Evolutionary conservation across 1,284 basidiomycete genomes (phyloP), one percentile per base, ranked within the genome.

Genomic region (Agroathelia rolfsii): DNA sequence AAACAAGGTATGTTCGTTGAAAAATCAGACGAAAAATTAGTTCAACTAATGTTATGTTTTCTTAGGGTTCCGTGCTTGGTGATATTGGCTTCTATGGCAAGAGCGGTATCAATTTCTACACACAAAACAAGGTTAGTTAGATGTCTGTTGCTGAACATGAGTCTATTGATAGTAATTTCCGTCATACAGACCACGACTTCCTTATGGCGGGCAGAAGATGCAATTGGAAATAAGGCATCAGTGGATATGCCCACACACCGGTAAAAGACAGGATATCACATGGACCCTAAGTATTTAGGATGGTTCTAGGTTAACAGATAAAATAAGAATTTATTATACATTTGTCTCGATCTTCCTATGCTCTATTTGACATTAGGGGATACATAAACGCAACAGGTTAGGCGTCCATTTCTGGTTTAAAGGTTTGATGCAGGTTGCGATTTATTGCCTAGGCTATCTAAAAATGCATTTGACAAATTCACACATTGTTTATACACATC

Each of bases 161-260:
- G 24, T 26, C 16, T 15, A 14, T 14, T 19, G 4, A 9, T 9
- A 28, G 21, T 13, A 30, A 8, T 28, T 24, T 11, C 9, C 19
- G 17, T 15, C n/a, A n/a, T 33, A 27, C 36, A 64, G 66, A 72
- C 69, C 7, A 68, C 60, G 10, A 72, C 69, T 0, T 59, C 63
- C 21, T 51, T 71, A 13, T 72, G 69, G 69, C 59, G 61, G 40
- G 56, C 62, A 3, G 64, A 66, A 43, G 69, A 72, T 42, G 68
- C 65, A 4, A 58, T 66, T 32, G 73, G 74, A 32, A 81, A 66
- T 47, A 74, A 76, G 41, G 85, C 85, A 12, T 71, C 82, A 8
- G 82, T 86, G 15, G 68, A 80, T 40, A 89, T 90, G 86, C 85
- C 86, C 18, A 87, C 83, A 13, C 76, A 80, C 49, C 62, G 71